Base-by-base conservation (phyloP, 2,329 filamentous ascomycete genomes). In the Teratosphaeria gauchensis region DNA sequence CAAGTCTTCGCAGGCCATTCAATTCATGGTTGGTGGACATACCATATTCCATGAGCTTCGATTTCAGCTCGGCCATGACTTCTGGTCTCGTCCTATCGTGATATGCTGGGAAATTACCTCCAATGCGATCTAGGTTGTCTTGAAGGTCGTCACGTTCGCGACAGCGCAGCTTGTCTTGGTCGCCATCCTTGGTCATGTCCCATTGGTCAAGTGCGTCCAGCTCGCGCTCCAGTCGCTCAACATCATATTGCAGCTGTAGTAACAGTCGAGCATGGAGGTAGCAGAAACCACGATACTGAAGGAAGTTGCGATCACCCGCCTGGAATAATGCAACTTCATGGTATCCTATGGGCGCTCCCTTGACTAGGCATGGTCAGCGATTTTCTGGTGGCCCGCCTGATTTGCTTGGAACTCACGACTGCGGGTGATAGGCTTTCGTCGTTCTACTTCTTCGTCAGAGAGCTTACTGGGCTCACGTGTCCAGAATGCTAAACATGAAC, bases 211-310 rank as follows among this genome's bases (percentile, higher is more conserved):
- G 32, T 1, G 58, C 51, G 42, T 76, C 73, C 0, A 76, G 67
- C 51, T 75, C 69, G 42, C 62, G 62, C 54, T 76, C 75, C 9
- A 77, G 64, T 1, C 19, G 56, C 0, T 67, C 70, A 28, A 76
- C 71, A 35, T 76, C 70, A 52, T 72, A 69, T 61, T 77, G 75
- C 6, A 74, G 54, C 28, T 72, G 68, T 0, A 74, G 68, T 1
- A 76, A 61, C 1, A 76, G 59, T 3, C 75, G 72, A 6, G 70
- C 68, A 54, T 77, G 74, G 1, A 76, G 62, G 57, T 75, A 74
- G 48, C 63, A 64, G 56, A 76, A 77, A 3, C 68, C 69, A 4
- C 75, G 67, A 59, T 76, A 77, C 2, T 75, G 64, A 1, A 71
- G 65, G 56, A 76, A 76, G 55, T 74, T 75, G 9, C 68, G 60